These are phyloP conservation scores for Podospora anserina DNA, from an alignment of 495 filamentous ascomycete species.

Conservation along the genomic window DNA sequence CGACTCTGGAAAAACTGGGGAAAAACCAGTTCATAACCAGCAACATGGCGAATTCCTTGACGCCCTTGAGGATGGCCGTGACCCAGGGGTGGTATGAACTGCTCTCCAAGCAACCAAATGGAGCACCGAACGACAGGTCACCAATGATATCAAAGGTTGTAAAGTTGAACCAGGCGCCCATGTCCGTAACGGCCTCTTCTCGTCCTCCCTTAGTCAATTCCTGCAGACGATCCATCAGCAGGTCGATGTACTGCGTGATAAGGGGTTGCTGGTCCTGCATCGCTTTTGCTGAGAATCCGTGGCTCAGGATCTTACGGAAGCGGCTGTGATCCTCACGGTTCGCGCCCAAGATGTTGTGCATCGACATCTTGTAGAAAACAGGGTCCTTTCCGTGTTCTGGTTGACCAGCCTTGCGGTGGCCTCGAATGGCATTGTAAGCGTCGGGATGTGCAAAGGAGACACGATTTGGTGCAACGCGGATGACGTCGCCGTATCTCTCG, in stretches of 20 bases:
- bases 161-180: conserved; percentile 53
- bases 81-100: conserved; percentile 40
- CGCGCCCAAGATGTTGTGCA: conserved; percentile 32
- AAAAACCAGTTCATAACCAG: conserved; percentile 5
- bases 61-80: conserved; percentile 26
- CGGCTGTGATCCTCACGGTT: conserved; percentile 39
- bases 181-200: conserved; percentile 21
- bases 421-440: conserved; percentile 60
- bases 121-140: conserved; percentile 55
- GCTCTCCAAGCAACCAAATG: conserved; percentile 50
- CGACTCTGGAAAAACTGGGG: neutral
- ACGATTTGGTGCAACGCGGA: conserved; percentile 56
- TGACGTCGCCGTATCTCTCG: conserved; percentile 49
- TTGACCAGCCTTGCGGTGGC: conserved; percentile 34
- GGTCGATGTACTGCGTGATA: conserved; percentile 39
- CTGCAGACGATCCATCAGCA: conserved; percentile 38
- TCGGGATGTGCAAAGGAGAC: conserved; percentile 52
- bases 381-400: conserved; percentile 40
- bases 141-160: conserved; percentile 60
- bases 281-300: conserved; percentile 49
- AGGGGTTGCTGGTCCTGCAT: conserved; percentile 43
- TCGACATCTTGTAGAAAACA: conserved; percentile 20
- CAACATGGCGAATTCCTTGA: conserved; percentile 8
- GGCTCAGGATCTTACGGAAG: conserved; percentile 43
- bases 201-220: conserved; percentile 19